Evolutionary conservation across 1,139 yeast species (phyloP), one percentile per base, ranked within the genome.

Genomic region (Petasospora fabianii): DNA sequence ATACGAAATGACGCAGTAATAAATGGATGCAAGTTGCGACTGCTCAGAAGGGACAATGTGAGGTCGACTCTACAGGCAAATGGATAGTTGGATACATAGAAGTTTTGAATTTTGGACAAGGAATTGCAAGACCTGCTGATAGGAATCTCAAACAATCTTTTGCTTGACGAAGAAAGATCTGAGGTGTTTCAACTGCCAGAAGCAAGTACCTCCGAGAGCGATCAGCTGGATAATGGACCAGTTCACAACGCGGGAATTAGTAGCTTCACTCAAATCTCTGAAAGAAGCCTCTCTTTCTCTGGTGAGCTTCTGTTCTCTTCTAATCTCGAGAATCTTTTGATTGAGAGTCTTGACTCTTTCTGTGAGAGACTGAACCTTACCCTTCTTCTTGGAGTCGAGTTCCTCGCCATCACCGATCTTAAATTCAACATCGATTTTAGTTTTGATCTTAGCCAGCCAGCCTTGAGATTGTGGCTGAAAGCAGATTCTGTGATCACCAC

Each of bases 381-480:
- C 69, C 38, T 67, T 68, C 54, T 70, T 68, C 59, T 70, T 68
- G 6, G 78, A 65, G 50, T 80, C 86, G 39, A 78, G 58, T 34
- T 67, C 53, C 26, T 65, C 61, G 27, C 69, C 66, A 41, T 76
- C 80, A 17, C 83, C 84, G 29, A 79, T 64, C 20, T 68, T 70
- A 47, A 76, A 63, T 20, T 71, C 73, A 26, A 73, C 49, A 27
- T 58, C 56, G 47, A 77, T 62, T 59, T 68, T 73, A 43, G 59
- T 78, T 55, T 61, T 75, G 48, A 58, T 73, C 65, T 87, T 87
- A 44, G 86, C 86, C 52, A 92, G 77, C 97, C 97, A 92, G 26
- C 95, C 97, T 46, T 80, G 73, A 27, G 77, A 69, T 48, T 76
- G 72, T 5, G 87, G 83, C 42, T 80, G 77, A 53, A 82, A 68